phyloP scores from a whole-genome alignment of 2,329 filamentous ascomycete genomes.

The Anthostomella pinea region DNA sequence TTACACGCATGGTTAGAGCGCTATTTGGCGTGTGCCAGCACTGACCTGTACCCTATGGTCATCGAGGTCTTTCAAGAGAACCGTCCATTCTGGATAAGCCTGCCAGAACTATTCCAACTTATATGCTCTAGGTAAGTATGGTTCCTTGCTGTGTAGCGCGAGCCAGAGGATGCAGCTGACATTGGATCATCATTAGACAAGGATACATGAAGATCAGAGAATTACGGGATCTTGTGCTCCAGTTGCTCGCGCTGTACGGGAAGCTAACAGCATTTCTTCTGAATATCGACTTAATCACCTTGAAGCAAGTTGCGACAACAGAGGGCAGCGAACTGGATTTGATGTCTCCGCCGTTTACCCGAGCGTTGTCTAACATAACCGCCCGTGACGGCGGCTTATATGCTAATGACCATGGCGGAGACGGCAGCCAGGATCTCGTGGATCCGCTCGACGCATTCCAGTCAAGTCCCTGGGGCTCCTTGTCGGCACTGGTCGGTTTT shows the following conservation, averaged over 20 bases:
- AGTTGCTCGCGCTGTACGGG: constrained; percentile 40
- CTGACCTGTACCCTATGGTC: constrained; percentile 33
- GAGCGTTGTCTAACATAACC: constrained; percentile 40
- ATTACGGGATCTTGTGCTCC: constrained; percentile 29
- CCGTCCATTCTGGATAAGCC: constrained; percentile 47
- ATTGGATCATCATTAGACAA: constrained; percentile 19
- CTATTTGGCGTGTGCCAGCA: constrained; percentile 42
- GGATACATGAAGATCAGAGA: constrained; percentile 25
- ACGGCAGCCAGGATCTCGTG: constrained; percentile 30
- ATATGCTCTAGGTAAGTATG: constrained; percentile 41
- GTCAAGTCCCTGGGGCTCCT: constrained; percentile 37
- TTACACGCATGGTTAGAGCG: constrained; percentile 50
- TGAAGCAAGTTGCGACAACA: constrained; percentile 25
- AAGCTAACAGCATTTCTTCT: constrained; percentile 52
- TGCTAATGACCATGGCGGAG: constrained; percentile 31
- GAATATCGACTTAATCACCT: constrained; percentile 42
- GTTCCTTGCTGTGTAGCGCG: background rate
- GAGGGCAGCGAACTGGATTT: constrained; percentile 38
- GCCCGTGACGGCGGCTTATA: constrained; percentile 32
- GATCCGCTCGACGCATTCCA: constrained; percentile 46
- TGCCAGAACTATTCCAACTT: constrained; percentile 49
- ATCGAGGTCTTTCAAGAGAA: constrained; percentile 44
- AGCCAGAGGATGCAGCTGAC: constrained; percentile 11
- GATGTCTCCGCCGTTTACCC: constrained; percentile 44
- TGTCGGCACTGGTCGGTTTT: constrained; percentile 42